Evolutionary conservation across 257 asterid genomes (phyloP), one percentile per base, ranked within the genome.

Genomic region (Penstemon barbatus): DNA sequence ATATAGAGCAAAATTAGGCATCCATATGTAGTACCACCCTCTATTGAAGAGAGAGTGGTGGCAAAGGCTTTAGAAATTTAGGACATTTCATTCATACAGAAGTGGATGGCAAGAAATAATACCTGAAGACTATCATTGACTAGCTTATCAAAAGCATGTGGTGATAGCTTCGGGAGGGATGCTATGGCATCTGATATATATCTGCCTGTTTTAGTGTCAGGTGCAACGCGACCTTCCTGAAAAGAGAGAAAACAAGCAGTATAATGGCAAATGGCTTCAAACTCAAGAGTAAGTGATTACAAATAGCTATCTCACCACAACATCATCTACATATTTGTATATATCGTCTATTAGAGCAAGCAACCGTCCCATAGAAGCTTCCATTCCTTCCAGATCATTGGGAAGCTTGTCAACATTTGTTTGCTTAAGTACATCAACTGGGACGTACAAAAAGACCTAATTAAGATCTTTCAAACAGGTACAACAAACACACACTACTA

Each of bases 361-460:
- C 81, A 94, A 71, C 15, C 89, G 85, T 69, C 82, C 91, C 96
- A 89, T 89, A n/a, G 97, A 76, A 43, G 90, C 88, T 76, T 91
- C 99, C 95, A 91, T 94, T 76, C 99, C 99, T 76, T 94, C 97
- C 48, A 94, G 79, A 75, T 91, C 97, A 78, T 82, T 84, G 3
- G 99, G 97, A 57, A 94, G 86, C 80, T 89, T 91, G 81, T 94
- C 96, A 49, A 94, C 93, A 51, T 67, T 80, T 55, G 95, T 84
- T 51, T 88, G 87, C 86, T 89, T 89, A 39, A 94, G 93, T 40
- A 89, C 78, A 81, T 89, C 97, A 82, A 83, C 99, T 91, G 77
- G 74, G 66, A n/a, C 43, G 62, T 42, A 55, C 41, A 65, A 77
- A 68, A 75, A 61, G 65, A 60, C 11, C 57, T 13, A 25, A 46